Conservation (phyloP, 495 filamentous ascomycete species). For the Annulohypoxylon moriforme region DNA sequence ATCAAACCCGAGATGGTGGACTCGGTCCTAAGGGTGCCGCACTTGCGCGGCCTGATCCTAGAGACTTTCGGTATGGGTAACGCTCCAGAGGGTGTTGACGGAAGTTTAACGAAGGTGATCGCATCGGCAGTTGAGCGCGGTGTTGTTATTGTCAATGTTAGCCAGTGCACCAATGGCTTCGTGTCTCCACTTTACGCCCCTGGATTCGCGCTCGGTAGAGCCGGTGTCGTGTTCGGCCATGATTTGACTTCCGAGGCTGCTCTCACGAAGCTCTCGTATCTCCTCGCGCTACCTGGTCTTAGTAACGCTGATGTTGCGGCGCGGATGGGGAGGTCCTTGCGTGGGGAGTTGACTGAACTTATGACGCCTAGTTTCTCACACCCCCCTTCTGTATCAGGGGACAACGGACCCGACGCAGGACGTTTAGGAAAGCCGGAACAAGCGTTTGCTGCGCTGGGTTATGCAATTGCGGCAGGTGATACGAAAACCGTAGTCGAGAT, state of each 20-base stretch:
- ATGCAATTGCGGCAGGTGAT: constrained; percentile 82
- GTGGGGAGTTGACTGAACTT: constrained; percentile 88
- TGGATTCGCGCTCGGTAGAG: constrained; percentile 85
- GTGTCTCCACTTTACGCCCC: constrained; percentile 93
- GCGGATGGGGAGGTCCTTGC: constrained; percentile 79
- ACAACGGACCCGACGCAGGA: constrained; percentile 46
- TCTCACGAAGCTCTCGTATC: constrained; percentile 90
- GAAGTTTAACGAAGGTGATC: constrained; percentile 83
- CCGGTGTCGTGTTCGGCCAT: constrained; percentile 90
- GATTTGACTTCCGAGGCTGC: constrained; percentile 96
- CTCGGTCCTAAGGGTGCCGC: constrained; percentile 81
- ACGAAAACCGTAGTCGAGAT: constrained; percentile 70
- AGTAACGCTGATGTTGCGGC: constrained; percentile 69
- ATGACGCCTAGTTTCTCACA: constrained; percentile 73
- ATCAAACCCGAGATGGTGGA: constrained; percentile 96
- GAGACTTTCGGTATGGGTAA: constrained; percentile 98
- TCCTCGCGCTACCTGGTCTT: constrained; percentile 76
- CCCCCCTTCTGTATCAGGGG: constrained; percentile 61
- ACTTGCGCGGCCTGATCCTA: constrained; percentile 83
- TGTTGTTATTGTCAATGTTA: constrained; percentile 91
- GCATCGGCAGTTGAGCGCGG: constrained; percentile 80
- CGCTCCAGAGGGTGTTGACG: constrained; percentile 86
- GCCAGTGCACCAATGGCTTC: constrained; percentile 88
- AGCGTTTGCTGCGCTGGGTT: constrained; percentile 78
- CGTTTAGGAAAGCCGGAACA: constrained; percentile 59